Evolutionary conservation across 2,329 filamentous ascomycete genomes (phyloP).

Genomic region (Diaporthe sp.): DNA sequence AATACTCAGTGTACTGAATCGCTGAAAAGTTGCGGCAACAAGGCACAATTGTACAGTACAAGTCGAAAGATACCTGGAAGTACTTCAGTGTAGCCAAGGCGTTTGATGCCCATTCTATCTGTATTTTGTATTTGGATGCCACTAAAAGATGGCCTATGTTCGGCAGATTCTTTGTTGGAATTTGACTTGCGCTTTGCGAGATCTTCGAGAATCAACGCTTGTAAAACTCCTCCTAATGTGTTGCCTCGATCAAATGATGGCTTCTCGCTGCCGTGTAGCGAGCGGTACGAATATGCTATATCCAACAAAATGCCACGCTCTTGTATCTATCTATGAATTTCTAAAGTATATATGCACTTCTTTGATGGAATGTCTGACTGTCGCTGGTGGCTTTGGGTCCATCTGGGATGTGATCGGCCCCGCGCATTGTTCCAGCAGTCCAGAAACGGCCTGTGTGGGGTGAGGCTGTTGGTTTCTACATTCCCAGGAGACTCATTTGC

Average conservation of each 20-base stretch:
- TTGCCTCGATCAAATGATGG: slow-evolving; percentile 4
- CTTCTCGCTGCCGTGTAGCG: slow-evolving; percentile 34
- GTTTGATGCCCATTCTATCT: slow-evolving; percentile 2
- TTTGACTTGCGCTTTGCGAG: not conserved
- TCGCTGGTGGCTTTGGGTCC: not conserved
- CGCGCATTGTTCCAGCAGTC: not conserved
- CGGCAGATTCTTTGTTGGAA: not conserved
- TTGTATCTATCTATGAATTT: slow-evolving; percentile 26
- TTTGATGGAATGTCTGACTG: not conserved
- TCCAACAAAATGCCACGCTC: slow-evolving; percentile 35
- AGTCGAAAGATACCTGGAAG: not conserved
- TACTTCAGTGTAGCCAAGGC: not conserved
- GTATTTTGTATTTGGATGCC: slow-evolving; percentile 6
- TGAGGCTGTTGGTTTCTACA: slow-evolving; percentile 54
- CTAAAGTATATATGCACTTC: slow-evolving; percentile 25
- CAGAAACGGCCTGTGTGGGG: not conserved
- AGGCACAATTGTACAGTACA: not conserved
- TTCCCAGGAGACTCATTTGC: slow-evolving; percentile 81
- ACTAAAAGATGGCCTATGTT: not conserved
- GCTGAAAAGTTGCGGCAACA: too few relatives aligned
- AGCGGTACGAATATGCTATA: slow-evolving; percentile 28
- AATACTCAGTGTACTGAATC: not conserved
- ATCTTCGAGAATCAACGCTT: slow-evolving; percentile 8
- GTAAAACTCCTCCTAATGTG: slow-evolving; percentile 5
- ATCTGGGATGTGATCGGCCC: not conserved